Conservation (phyloP, 2,329 filamentous ascomycete genomes). For the Pseudocercospora cruenta region DNA sequence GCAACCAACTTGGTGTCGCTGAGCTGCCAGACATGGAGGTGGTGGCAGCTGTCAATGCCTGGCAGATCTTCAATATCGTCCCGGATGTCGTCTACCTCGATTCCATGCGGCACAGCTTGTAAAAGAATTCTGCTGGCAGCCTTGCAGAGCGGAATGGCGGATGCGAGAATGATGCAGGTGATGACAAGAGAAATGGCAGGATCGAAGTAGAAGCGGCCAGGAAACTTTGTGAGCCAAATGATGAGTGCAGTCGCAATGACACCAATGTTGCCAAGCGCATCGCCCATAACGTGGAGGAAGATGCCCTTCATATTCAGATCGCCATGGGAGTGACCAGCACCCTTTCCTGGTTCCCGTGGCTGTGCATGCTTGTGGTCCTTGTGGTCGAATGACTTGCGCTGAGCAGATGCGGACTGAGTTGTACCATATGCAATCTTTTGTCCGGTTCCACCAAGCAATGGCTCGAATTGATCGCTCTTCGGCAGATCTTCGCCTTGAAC, state of each 20-base stretch:
- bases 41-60: conserved; percentile 88
- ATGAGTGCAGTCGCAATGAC: conserved; percentile 81
- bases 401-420: conserved; percentile 20
- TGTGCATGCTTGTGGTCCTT: conserved; percentile 76
- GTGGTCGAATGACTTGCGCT: conserved; percentile 42
- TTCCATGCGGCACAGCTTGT: conserved; percentile 87
- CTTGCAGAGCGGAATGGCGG: conserved; percentile 76
- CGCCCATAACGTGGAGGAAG: conserved; percentile 73
- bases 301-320: conserved; percentile 93
- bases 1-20: conserved; percentile 94
- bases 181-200: conserved; percentile 92
- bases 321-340: conserved; percentile 74
- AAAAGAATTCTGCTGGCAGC: conserved; percentile 86
- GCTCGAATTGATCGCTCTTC: conserved; percentile 19
- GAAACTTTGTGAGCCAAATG: conserved; percentile 87
- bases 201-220: conserved; percentile 84
- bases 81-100: conserved; percentile 86
- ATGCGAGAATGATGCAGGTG: conserved; percentile 73
- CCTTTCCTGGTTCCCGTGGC: conserved; percentile 62
- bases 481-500: conserved; percentile 40
- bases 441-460: conserved; percentile 36
- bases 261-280: conserved; percentile 83
- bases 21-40: conserved; percentile 97
- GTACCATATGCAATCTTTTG: conserved; percentile 37
- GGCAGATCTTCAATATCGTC: conserved; percentile 85